These are phyloP conservation scores for Trematosphaeria pertusa DNA, from an alignment of 2,329 filamentous ascomycete genomes.

Conservation along the genomic window DNA sequence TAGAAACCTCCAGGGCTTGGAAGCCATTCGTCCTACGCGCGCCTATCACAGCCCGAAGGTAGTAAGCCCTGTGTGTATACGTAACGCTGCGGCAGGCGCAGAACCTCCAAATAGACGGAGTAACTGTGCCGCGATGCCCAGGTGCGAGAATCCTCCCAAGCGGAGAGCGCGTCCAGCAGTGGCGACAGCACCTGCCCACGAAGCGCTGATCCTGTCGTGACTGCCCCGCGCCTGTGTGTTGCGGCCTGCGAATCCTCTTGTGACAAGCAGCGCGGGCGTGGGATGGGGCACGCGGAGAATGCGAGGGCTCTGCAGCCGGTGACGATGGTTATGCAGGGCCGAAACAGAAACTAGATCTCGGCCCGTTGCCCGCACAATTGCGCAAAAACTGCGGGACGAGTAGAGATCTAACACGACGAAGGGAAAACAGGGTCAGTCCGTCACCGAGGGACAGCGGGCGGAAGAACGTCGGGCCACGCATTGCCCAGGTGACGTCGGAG, in stretches of 20 bases:
- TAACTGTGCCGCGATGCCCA: background rate
- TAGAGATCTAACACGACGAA: background rate
- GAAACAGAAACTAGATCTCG: slow-evolving; percentile 15
- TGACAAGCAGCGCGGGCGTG: slow-evolving; percentile 1
- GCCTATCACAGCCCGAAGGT: slow-evolving; percentile 2
- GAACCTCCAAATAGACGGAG: background rate
- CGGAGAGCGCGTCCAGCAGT: background rate
- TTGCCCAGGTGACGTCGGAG: too few species aligned
- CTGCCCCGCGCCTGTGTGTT: too few species aligned
- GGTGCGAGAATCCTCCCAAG: background rate
- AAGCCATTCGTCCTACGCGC: background rate
- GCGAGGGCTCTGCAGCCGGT: background rate
- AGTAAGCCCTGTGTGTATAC: too few species aligned
- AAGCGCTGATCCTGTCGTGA: too few species aligned
- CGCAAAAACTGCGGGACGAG: background rate
- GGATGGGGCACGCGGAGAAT: background rate
- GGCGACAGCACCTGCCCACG: too few species aligned
- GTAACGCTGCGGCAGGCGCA: background rate
- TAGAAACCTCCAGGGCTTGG: too few species aligned
- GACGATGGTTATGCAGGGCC: too few species aligned
- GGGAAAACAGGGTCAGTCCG: too few species aligned
- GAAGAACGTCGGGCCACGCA: too few species aligned
- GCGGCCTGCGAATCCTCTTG: background rate
- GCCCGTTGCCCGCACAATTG: slow-evolving; percentile 7
- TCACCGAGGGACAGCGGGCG: too few species aligned